These are phyloP conservation scores for Macrolepiota dolichaula DNA, from an alignment of 768 basidiomycete genomes.

Conservation along the genomic window DNA sequence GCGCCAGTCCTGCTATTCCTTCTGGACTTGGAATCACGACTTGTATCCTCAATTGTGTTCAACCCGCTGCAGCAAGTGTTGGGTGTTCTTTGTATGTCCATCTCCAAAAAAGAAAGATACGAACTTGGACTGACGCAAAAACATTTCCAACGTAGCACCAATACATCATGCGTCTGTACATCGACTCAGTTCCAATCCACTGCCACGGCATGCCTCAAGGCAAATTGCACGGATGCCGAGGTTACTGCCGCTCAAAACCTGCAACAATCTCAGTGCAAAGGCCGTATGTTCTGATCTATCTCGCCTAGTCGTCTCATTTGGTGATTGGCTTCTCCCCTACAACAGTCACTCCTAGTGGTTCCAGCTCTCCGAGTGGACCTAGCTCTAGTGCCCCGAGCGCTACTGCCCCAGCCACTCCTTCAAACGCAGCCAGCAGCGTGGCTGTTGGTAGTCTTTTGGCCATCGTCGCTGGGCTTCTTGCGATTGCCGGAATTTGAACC, in stretches of 20 bases:
- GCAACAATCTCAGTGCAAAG: conserved; percentile 17
- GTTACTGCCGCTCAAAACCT: conserved; percentile 16
- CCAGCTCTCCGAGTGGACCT: conserved; percentile 11
- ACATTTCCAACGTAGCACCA: conserved; percentile 12
- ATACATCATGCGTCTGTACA: conserved; percentile 19
- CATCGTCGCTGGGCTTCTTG: conserved; percentile 1
- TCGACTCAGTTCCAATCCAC: conserved; percentile 21
- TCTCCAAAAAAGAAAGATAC: background rate
- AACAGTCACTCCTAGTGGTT: conserved; percentile 13
- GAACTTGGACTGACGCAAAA: background rate
- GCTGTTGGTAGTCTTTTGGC: conserved; percentile 7
- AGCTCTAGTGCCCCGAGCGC: background rate
- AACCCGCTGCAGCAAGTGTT: conserved; percentile 15
- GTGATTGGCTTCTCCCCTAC: background rate
- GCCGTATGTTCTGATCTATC: conserved; percentile 13
- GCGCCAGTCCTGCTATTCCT: background rate
- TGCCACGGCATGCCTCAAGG: conserved; percentile 17
- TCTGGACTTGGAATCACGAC: conserved; percentile 15
- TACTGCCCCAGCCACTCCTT: conserved; percentile 6
- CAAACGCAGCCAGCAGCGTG: background rate
- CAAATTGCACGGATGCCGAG: conserved; percentile 17
- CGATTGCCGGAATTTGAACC: background rate
- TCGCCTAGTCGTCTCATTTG: background rate
- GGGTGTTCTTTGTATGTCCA: conserved; percentile 18
- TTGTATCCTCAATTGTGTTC: conserved; percentile 19